Conservation (phyloP, 2,329 filamentous ascomycete species). For the Fusarium globosum region DNA sequence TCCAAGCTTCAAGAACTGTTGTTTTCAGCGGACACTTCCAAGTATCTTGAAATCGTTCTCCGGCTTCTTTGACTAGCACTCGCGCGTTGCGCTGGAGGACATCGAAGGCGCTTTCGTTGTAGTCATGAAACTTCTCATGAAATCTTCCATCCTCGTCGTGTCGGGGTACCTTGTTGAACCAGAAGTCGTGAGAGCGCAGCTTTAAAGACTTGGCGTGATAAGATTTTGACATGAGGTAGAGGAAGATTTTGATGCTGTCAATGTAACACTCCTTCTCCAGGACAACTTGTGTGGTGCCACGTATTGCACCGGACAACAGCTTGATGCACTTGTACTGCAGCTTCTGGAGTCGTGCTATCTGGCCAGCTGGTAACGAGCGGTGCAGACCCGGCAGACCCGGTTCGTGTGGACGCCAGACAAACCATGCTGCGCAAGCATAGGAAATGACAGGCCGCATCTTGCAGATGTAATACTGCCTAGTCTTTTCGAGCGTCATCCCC, state of each 20-base stretch:
- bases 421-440: conserved; percentile 20
- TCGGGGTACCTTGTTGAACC: background rate
- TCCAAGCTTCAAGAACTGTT: background rate
- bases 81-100: background rate
- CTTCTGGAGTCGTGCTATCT: background rate
- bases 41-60: background rate
- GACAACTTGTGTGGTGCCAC: background rate
- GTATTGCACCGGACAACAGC: background rate
- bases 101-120: background rate
- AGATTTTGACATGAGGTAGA: background rate
- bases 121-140: background rate
- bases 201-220: background rate
- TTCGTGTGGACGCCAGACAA: background rate
- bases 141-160: background rate
- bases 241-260: background rate
- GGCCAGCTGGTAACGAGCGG: background rate
- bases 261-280: conserved; percentile 19
- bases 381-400: background rate
- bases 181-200: background rate
- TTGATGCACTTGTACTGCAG: conserved; percentile 8
- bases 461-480: conserved; percentile 1
- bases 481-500: background rate
- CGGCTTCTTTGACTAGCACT: background rate
- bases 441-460: conserved; percentile 13
- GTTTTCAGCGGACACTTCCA: background rate